Percentiles rank a stretch among this genome's conserved stretches.
Evolutionary conservation across 2,329 filamentous ascomycete species (phyloP).

Genomic region (Botrytis cinerea): DNA sequence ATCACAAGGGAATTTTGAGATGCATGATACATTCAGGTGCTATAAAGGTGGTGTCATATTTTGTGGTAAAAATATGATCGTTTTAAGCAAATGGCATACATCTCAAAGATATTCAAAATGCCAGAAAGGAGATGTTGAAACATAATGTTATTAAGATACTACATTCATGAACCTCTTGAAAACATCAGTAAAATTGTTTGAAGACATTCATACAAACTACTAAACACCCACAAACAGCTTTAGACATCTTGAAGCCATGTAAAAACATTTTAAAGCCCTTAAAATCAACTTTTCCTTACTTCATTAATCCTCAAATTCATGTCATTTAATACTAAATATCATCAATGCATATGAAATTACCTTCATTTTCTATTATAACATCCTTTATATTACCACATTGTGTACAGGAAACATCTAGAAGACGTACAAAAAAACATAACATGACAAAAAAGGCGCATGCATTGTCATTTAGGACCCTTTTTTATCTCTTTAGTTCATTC

Average conservation of each 20-base stretch:
- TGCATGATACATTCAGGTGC: neutral
- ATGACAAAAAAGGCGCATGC: neutral
- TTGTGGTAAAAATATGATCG: fast-evolving
- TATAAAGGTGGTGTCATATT: neutral
- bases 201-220: neutral
- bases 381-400: fast-evolving
- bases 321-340: neutral
- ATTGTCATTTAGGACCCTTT: neutral
- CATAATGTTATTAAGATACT: neutral
- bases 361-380: neutral
- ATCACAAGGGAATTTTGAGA: neutral
- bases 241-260: neutral
- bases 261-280: neutral
- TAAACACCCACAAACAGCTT: too few species aligned
- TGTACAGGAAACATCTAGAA: fast-evolving
- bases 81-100: fast-evolving
- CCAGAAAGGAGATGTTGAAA: neutral
- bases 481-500: neutral
- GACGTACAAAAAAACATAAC: fast-evolving
- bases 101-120: neutral
- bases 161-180: fast-evolving
- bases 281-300: neutral
- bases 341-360: neutral
- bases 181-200: neutral
- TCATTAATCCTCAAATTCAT: neutral